Evolutionary conservation across 768 basidiomycete genomes (phyloP), one percentile per base, ranked within the genome.

Genomic region (Butyriboletus loyo): DNA sequence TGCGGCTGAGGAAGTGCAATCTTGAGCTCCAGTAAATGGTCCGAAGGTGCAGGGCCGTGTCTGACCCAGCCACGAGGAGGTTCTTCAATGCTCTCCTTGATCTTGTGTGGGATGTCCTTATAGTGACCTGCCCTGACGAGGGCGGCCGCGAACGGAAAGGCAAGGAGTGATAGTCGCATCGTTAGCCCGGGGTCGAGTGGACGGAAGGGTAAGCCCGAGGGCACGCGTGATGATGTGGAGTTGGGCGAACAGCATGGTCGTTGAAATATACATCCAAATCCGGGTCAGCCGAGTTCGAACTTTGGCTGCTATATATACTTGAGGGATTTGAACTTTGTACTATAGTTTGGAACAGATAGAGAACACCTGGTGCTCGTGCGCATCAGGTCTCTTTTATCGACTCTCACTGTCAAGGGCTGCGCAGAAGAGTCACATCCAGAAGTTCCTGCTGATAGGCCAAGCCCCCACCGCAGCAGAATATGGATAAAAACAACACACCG

Each of bases 1-100:
- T 80, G 73, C 24, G 75, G 74, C 55, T 82, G 82, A 9, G 75
- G 75, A 25, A 86, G 75, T n/a, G 75, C 84, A 41, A 86, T 81
- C 52, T 79, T 83, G 59, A 86, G 77, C 35, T 72, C 66, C 37
- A 87, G 74, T n/a, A 61, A 64, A 57, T 80, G 74, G 53, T 76
- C 67, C 2, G 75, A 55, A 10, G 77, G 70, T 19, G 49, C 84
- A n/a, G n/a, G n/a, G n/a, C n/a, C n/a, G n/a, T n/a, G n/a, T n/a
- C n/a, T n/a, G n/a, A n/a, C n/a, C n/a, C 84, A 86, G 14, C 77
- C 77, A 27, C 42, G 69, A 53, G 84, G 85, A 30, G 71, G 61
- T 0, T 40, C 45, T 17, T 62, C 5, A 48, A 81, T 69, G 46
- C 66, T 71, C 55, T 84, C 81, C 68, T 84, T 85, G n/a, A n/a